phyloP scores from a whole-genome alignment of 768 basidiomycete species.

The Tylopilus vinaceipallidus region DNA sequence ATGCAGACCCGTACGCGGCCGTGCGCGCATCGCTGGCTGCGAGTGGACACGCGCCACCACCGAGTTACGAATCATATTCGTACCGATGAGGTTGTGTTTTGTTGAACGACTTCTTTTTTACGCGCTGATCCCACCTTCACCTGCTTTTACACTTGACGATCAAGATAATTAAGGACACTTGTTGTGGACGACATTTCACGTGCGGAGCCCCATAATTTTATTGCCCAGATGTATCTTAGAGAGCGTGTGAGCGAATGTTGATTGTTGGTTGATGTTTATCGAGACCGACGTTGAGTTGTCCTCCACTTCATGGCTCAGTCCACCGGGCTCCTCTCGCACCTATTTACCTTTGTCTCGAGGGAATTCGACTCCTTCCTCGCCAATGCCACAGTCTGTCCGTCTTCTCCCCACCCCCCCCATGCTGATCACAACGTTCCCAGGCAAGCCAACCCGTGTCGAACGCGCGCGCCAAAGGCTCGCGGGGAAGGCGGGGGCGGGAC shows the following conservation, averaged over 20 bases:
- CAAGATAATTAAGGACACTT: slow-evolving; percentile 14
- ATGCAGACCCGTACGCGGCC: slow-evolving; percentile 85
- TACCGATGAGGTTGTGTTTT: slow-evolving; percentile 39
- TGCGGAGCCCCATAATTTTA: slow-evolving; percentile 8
- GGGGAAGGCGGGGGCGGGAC: slow-evolving; percentile 8
- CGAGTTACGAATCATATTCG: slow-evolving; percentile 54
- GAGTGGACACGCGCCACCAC: slow-evolving; percentile 36
- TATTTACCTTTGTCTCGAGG: slow-evolving; percentile 66
- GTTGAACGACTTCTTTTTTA: slow-evolving; percentile 11
- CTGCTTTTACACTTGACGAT: slow-evolving; percentile 5
- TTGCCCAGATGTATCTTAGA: slow-evolving; percentile 11
- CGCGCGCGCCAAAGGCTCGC: slow-evolving; percentile 7
- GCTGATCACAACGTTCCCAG: slow-evolving; percentile 15
- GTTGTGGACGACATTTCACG: slow-evolving; percentile 8
- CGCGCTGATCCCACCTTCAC: slow-evolving; percentile 5
- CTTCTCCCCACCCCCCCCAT: neutral
- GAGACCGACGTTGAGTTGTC: slow-evolving; percentile 1
- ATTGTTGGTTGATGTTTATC: slow-evolving; percentile 12
- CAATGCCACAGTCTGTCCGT: slow-evolving; percentile 49
- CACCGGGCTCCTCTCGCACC: slow-evolving; percentile 59
- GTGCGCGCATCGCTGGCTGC: slow-evolving; percentile 59
- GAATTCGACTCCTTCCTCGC: slow-evolving; percentile 71
- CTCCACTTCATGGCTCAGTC: too few species aligned
- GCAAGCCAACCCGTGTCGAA: slow-evolving; percentile 12
- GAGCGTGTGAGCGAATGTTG: slow-evolving; percentile 1